Evolutionary conservation across 768 basidiomycete species (phyloP).

Genomic region (Myochromella boudieri): DNA sequence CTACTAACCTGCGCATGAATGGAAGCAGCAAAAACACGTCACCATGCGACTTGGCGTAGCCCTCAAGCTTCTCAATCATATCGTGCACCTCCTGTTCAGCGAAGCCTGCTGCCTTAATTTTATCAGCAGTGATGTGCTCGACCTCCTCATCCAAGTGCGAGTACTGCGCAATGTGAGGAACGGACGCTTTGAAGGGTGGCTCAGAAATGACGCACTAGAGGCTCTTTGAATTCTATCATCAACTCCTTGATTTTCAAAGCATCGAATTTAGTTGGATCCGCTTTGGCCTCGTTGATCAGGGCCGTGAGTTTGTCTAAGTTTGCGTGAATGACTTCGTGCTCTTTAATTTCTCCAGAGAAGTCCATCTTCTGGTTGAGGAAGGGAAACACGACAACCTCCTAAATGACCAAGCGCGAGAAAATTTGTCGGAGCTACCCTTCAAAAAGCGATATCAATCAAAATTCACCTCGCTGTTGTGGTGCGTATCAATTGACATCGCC

Average conservation of each 20-base stretch:
- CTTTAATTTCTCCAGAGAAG: conserved; percentile 32
- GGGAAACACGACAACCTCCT: conserved; percentile 34
- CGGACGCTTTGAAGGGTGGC: neutral
- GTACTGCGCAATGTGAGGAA: conserved; percentile 22
- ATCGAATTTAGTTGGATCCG: conserved; percentile 29
- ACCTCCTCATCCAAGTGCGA: conserved; percentile 37
- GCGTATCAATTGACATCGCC: conserved; percentile 31
- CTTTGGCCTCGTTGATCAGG: conserved; percentile 21
- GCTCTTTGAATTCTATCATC: conserved; percentile 26
- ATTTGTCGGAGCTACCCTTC: too few species aligned
- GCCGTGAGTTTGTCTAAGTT: conserved; percentile 26
- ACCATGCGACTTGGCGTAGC: conserved; percentile 31
- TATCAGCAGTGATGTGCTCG: conserved; percentile 28
- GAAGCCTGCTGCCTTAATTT: conserved; percentile 28
- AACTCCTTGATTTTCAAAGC: conserved; percentile 23
- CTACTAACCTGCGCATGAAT: conserved; percentile 33
- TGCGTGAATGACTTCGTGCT: conserved; percentile 34
- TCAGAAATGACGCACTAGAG: conserved; percentile 25
- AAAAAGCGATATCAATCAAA: neutral
- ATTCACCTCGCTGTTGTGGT: conserved; percentile 34
- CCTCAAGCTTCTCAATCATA: conserved; percentile 25
- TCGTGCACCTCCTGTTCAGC: conserved; percentile 24
- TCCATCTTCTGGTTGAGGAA: conserved; percentile 35
- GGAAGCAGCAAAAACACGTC: conserved; percentile 33
- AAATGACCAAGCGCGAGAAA: neutral